These are phyloP conservation scores for Phytophthora hybrid DNA, from an alignment of 352 stramenopile species.

Conservation along the genomic window DNA sequence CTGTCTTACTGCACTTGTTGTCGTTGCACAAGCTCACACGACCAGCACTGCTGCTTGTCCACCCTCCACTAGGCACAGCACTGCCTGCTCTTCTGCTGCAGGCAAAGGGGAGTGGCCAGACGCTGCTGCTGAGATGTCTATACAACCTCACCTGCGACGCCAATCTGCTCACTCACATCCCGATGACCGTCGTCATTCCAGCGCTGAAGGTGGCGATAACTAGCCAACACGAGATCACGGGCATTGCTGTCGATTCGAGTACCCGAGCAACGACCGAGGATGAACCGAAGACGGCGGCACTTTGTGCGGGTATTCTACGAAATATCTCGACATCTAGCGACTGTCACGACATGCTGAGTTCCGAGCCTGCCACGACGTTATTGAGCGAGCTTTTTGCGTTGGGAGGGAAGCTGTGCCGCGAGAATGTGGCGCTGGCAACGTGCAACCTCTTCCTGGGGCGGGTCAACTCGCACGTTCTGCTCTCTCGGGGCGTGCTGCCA, in stretches of 20 bases:
- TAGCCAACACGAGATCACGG: slow-evolving; percentile 5
- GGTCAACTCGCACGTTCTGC: slow-evolving; percentile 66
- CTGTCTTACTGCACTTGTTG: slow-evolving; percentile 65
- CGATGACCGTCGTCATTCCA: slow-evolving; percentile 32
- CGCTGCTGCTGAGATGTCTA: slow-evolving; percentile 59
- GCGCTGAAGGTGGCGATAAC: slow-evolving; percentile 30
- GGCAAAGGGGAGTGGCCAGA: slow-evolving; percentile 41
- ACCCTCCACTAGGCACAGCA: slow-evolving; percentile 36
- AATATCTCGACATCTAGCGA: slow-evolving; percentile 55
- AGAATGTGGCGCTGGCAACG: slow-evolving; percentile 61
- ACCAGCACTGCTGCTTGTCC: slow-evolving; percentile 26
- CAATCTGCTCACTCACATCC: slow-evolving; percentile 35
- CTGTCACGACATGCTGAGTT: slow-evolving; percentile 54
- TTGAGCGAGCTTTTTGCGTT: slow-evolving; percentile 60
- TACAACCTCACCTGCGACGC: slow-evolving; percentile 72
- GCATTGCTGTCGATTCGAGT: not conserved
- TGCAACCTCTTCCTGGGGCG: slow-evolving; percentile 77
- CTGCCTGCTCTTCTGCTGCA: slow-evolving; percentile 49
- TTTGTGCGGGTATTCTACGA: slow-evolving; percentile 58
- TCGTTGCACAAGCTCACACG: slow-evolving; percentile 57
- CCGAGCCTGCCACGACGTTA: slow-evolving; percentile 50
- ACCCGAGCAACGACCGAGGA: not conserved
- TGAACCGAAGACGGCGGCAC: slow-evolving; percentile 26
- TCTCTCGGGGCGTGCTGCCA: slow-evolving; percentile 55
- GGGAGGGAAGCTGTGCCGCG: slow-evolving; percentile 45